Evolutionary conservation across 306 rosid species (phyloP).

Genomic region (Quercus parvula): DNA sequence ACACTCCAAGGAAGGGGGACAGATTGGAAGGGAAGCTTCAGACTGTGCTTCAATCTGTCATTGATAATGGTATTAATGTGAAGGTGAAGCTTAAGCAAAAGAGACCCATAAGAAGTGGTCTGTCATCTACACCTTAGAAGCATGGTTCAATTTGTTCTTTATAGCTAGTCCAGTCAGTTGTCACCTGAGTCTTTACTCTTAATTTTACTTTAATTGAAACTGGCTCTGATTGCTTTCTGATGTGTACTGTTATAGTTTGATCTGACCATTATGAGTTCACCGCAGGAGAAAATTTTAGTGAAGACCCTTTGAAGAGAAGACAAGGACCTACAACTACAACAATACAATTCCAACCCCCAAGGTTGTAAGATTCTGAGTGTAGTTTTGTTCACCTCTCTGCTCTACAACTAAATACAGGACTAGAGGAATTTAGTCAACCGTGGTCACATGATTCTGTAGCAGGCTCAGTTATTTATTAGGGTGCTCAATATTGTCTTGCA

Average conservation of each 20-base stretch:
- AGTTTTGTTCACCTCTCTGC: background rate
- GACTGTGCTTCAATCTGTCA: conserved; percentile 41
- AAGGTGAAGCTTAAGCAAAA: conserved; percentile 80
- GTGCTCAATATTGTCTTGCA: background rate
- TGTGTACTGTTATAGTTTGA: background rate
- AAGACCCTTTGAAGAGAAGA: too few relatives aligned
- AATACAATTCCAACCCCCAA: too few relatives aligned
- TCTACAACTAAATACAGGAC: background rate
- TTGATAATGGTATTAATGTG: conserved; percentile 51
- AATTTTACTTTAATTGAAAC: background rate
- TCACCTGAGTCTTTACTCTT: background rate
- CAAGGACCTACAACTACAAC: too few relatives aligned
- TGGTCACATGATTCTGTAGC: background rate
- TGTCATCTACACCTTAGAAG: background rate
- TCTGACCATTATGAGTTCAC: too few relatives aligned
- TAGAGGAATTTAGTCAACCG: too few relatives aligned
- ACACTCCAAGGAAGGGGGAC: conserved; percentile 84
- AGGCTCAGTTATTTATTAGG: background rate
- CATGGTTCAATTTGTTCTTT: background rate
- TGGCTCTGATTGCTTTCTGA: background rate
- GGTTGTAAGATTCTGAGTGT: too few relatives aligned
- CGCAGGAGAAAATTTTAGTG: too few relatives aligned
- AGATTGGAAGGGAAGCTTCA: conserved; percentile 74
- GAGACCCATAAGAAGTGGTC: conserved; percentile 35
- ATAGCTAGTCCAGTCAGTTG: background rate